Conservation (phyloP, 352 stramenopile species). For the Discostella stelligera region DNA sequence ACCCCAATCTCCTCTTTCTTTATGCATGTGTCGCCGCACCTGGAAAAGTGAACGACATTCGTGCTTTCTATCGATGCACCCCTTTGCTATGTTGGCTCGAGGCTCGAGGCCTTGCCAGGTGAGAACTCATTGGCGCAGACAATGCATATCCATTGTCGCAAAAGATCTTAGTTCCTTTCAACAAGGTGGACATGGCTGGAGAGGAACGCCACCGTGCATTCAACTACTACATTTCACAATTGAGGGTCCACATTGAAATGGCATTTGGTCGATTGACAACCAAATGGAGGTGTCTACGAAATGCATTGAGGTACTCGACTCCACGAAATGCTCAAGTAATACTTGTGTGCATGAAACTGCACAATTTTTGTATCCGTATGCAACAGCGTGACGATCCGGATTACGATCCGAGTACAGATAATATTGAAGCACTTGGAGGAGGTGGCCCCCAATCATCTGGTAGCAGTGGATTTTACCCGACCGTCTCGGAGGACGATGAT, state of each 20-base stretch:
- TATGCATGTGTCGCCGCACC: conserved; percentile 34
- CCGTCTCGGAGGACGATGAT: no score
- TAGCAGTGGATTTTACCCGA: no score
- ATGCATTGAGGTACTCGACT: conserved; percentile 1
- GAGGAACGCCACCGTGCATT: conserved; percentile 10
- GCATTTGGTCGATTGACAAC: conserved; percentile 24
- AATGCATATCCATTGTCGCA: no score
- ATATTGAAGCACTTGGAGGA: no score
- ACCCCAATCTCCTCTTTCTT: conserved; percentile 36
- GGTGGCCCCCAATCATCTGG: no score
- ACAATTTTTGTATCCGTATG: conserved; percentile 26
- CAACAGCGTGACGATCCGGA: conserved; percentile 1
- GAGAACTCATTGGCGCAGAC: neutral
- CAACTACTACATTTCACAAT: conserved; percentile 61
- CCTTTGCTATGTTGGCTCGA: conserved; percentile 20
- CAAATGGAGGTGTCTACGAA: neutral
- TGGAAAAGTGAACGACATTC: neutral
- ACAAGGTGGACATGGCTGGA: neutral
- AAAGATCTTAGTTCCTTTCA: conserved; percentile 20
- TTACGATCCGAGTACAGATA: no score
- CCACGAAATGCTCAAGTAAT: conserved; percentile 20
- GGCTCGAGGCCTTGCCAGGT: conserved; percentile 13
- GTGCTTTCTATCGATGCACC: conserved; percentile 9
- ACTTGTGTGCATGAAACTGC: conserved; percentile 13
- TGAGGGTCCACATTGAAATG: conserved; percentile 71